A percentile compares a stretch with the other conserved stretches of the same genome.
These are phyloP conservation scores for Colletotrichum nymphaeae DNA, from an alignment of 2,329 filamentous ascomycete species.

Conservation along the genomic window DNA sequence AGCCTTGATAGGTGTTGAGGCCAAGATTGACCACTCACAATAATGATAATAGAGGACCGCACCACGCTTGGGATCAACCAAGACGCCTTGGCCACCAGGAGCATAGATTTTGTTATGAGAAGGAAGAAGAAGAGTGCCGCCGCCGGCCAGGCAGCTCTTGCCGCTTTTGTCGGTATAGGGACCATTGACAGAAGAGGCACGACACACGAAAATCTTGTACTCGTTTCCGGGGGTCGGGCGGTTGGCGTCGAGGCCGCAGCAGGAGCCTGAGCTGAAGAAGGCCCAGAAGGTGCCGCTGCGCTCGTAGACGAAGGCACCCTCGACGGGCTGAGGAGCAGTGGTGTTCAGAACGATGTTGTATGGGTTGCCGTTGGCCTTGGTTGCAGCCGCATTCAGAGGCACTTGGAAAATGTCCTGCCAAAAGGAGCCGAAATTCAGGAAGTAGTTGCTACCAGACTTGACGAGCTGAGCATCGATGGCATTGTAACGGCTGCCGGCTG, in stretches of 20 bases:
- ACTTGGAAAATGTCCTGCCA: constrained; percentile 74
- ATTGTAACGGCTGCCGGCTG: constrained; percentile 60
- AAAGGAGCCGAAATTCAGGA: constrained; percentile 75
- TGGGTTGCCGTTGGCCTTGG: constrained; percentile 40
- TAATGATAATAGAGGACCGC: constrained; percentile 58
- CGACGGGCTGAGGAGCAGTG: constrained; percentile 61
- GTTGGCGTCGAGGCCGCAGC: constrained; percentile 68
- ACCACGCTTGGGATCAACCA: constrained; percentile 44
- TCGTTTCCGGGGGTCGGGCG: constrained; percentile 67
- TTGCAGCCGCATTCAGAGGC: constrained; percentile 53
- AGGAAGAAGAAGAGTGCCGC: constrained; percentile 70
- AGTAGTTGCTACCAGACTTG: constrained; percentile 51
- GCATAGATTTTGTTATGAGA: constrained; percentile 72
- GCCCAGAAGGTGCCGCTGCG: constrained; percentile 71
- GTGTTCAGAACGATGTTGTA: constrained; percentile 66
- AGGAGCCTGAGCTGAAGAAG: constrained; percentile 70
- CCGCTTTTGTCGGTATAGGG: constrained; percentile 69
- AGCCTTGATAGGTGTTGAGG: background rate
- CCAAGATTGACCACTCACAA: background rate
- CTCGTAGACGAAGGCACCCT: constrained; percentile 68
- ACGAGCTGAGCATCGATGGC: constrained; percentile 70
- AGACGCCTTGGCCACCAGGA: constrained; percentile 69
- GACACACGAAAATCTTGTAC: constrained; percentile 75
- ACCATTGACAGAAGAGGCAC: constrained; percentile 62
- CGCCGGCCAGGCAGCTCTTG: constrained; percentile 65